A percentile compares a stretch with the other conserved stretches of the same genome.
These are phyloP conservation scores for Talaromyces sp. DNA, from an alignment of 2,329 filamentous ascomycete species.

Conservation along the genomic window DNA sequence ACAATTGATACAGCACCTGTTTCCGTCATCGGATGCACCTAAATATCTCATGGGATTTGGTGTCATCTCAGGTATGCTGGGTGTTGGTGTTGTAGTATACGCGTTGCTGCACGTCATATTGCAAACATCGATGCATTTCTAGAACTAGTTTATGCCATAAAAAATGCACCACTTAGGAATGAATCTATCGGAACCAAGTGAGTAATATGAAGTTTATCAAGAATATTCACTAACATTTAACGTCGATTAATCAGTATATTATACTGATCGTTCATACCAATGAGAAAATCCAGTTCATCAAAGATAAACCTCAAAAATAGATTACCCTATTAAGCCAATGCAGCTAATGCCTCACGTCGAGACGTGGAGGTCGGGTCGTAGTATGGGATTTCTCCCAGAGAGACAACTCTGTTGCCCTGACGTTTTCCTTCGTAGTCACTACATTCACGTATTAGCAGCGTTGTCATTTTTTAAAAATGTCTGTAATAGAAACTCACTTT, in stretches of 20 bases:
- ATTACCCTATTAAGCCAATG: not conserved
- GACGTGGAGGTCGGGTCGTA: conserved; percentile 40
- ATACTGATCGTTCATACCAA: not conserved
- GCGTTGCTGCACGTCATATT: not conserved
- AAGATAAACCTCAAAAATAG: not conserved
- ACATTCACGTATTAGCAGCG: conserved; percentile 32
- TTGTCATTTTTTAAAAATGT: conserved; percentile 17
- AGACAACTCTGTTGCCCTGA: conserved; percentile 48
- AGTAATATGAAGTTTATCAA: not conserved
- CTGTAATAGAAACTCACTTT: not conserved
- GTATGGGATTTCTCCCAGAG: conserved; percentile 53
- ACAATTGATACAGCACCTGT: no score
- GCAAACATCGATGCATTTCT: not conserved
- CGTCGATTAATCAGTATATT: not conserved
- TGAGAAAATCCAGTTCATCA: not conserved
- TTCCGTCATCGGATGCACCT: not conserved
- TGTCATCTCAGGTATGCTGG: not conserved
- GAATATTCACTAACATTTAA: not conserved
- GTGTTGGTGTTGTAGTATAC: not conserved
- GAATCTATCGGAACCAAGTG: not conserved
- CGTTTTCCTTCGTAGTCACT: conserved; percentile 45
- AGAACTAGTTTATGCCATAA: not conserved
- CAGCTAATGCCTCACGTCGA: not conserved
- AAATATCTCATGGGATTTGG: not conserved
- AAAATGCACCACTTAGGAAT: not conserved